A percentile compares a stretch with the other conserved stretches of the same genome.
Evolutionary conservation across 805 yeast species (phyloP).

Genomic region (Saturnispora zaruensis): DNA sequence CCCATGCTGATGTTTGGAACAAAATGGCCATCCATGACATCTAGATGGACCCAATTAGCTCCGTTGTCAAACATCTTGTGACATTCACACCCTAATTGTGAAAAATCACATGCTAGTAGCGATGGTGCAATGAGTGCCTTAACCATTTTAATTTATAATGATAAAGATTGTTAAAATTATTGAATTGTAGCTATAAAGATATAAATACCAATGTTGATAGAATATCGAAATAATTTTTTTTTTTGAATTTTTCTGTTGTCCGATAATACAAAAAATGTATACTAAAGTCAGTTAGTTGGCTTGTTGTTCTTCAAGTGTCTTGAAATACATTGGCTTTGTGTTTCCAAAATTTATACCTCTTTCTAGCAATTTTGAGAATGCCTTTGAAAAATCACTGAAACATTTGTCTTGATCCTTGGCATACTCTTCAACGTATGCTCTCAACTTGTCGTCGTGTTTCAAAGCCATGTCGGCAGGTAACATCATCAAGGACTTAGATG

Average conservation of each 20-base stretch:
- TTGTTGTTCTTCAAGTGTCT: slow-evolving; percentile 66
- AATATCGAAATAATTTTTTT: not conserved
- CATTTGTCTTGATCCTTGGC: slow-evolving; percentile 42
- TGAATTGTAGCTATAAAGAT: not conserved
- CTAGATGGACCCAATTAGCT: slow-evolving; percentile 97
- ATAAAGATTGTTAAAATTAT: not conserved
- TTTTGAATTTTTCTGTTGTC: not conserved
- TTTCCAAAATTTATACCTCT: slow-evolving; percentile 56
- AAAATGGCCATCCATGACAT: slow-evolving; percentile 98
- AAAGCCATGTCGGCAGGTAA: slow-evolving; percentile 50
- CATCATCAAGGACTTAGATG: slow-evolving; percentile 48
- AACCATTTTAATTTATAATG: slow-evolving; percentile 41
- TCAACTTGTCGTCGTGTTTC: slow-evolving; percentile 37
- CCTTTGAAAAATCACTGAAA: slow-evolving; percentile 41
- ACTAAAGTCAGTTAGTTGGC: not conserved
- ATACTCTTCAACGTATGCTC: slow-evolving; percentile 38
- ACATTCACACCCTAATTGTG: slow-evolving; percentile 83
- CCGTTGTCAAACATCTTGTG: slow-evolving; percentile 67
- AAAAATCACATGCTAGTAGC: slow-evolving; percentile 84
- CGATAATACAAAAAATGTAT: not conserved
- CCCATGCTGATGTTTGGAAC: slow-evolving; percentile 96
- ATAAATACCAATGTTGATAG: not conserved
- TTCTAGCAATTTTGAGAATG: slow-evolving; percentile 48
- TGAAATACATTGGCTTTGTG: slow-evolving; percentile 38
- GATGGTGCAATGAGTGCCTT: slow-evolving; percentile 89